Evolutionary conservation across 176 grass and related monocot genomes (phyloP).

Genomic region (Phoenix dactylifera): DNA sequence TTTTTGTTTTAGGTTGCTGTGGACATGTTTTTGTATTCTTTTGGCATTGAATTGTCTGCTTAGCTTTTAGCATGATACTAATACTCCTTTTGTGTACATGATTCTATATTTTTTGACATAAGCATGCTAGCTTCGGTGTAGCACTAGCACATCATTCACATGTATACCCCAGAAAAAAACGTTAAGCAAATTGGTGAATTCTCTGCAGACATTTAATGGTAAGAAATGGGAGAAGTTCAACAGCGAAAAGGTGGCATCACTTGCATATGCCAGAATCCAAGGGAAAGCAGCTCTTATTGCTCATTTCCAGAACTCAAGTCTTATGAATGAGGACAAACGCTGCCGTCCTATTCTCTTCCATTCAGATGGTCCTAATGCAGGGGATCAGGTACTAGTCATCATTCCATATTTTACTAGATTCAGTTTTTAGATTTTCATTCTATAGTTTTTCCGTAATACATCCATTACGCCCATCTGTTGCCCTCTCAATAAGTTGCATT

Average conservation of each 20-base stretch:
- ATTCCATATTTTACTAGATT: neutral
- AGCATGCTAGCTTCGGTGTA: neutral
- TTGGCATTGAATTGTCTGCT: too few species aligned
- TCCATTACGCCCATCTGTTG: too few species aligned
- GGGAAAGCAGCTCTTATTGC: constrained; percentile 64
- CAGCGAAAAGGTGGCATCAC: constrained; percentile 93
- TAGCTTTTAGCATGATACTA: too few species aligned
- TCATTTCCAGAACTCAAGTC: constrained; percentile 95
- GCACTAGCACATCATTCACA: neutral
- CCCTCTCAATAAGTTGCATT: too few species aligned
- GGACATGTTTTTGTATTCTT: too few species aligned
- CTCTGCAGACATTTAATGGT: constrained; percentile 70
- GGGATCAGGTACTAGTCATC: constrained; percentile 55
- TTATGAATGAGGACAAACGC: constrained; percentile 98
- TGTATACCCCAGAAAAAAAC: constrained; percentile 6
- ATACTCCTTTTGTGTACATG: too few species aligned
- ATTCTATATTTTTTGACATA: too few species aligned
- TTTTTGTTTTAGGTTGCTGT: too few species aligned
- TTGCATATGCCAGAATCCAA: constrained; percentile 97
- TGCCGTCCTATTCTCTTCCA: constrained; percentile 97
- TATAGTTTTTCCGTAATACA: neutral
- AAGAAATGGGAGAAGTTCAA: constrained; percentile 99
- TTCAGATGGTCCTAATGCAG: constrained; percentile 87
- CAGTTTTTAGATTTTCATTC: constrained; percentile 2
- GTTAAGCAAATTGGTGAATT: neutral